Base-by-base conservation (phyloP, 768 basidiomycete genomes). In the Pholiota microspora region DNA sequence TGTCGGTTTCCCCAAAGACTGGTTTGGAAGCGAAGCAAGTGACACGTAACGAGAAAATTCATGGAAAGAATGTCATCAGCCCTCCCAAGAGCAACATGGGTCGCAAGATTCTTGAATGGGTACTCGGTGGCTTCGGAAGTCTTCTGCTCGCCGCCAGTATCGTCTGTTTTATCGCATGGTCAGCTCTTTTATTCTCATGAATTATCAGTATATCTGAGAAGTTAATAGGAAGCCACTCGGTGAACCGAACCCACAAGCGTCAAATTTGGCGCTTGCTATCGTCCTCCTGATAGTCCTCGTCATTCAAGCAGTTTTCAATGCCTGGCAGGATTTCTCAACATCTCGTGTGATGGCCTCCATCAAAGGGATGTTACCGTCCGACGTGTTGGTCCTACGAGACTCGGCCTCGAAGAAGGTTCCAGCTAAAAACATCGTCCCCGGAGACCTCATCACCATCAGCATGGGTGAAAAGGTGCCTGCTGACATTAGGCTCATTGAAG, bases 381-480 rank as follows among this genome's bases (percentile, higher is more conserved):
- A 83, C 53, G 80, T 85, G 32, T 73, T 84, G 40, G 80, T 88
- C 34, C 75, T 83, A 35, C 78, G 85, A 6, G 81, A 88, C 62
- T 71, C 58, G 62, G 66, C 66, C 16, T 69, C 71, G 44, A 65
- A 61, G 15, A 82, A 75, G 45, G 69, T 84, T 0, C 73, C 82
- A 10, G 85, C 85, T 8, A 78, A 81, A 53, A 77, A 84, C 38
- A 79, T 87, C 34, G 83, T 89, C 6, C 80, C 82, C 0, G 88
- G 88, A 12, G 88, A 90, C 62, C 65, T 90, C 25, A 78, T 88
- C 49, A 72, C 75, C 1, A 78, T 89, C 62, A 70, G 70, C 23
- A 78, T 88, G 53, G 88, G 88, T 23, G 82, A 84, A 62, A 83
- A 86, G 13, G 78, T 89, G 2, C 88, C 88, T 0, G 87, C 88